Percentiles rank a stretch among this genome's conserved stretches.
These are phyloP conservation scores for Cinnamomum micranthum DNA, from an alignment of 164 flowering plant genomes.

Conservation along the genomic window DNA sequence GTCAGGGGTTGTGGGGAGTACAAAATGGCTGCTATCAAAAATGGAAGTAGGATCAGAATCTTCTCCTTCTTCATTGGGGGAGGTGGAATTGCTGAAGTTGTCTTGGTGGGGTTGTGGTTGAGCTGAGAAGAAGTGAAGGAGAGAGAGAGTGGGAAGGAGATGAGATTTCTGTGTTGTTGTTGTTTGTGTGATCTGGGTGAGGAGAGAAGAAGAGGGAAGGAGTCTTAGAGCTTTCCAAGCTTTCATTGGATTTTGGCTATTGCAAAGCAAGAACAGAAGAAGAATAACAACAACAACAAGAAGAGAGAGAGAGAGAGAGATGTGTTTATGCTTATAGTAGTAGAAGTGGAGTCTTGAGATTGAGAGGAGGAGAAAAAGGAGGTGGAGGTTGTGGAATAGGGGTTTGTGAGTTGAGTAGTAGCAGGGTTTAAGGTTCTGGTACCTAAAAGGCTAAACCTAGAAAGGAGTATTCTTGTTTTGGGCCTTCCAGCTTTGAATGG, in stretches of 20 bases:
- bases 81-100: not conserved
- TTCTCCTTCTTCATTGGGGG: constrained; percentile 13
- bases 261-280: not conserved
- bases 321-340: no score
- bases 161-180: constrained; percentile 2
- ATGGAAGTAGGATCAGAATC: constrained; percentile 14
- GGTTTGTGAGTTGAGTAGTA: no score
- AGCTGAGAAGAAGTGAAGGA: constrained; percentile 44
- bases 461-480: no score
- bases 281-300: not conserved
- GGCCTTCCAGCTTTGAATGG: no score
- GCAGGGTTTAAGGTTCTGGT: no score
- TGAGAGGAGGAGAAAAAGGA: not conserved
- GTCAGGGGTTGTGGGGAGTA: constrained; percentile 20
- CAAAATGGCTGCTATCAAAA: constrained; percentile 62
- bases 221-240: constrained; percentile 31
- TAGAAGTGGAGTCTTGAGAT: no score
- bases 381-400: no score
- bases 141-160: constrained; percentile 11
- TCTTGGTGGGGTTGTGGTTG: constrained; percentile 28
- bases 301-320: not conserved
- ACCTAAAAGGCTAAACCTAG: no score
- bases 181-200: constrained; percentile 11
- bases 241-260: constrained; percentile 12
- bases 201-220: constrained; percentile 13